A percentile compares a stretch with the other conserved stretches of the same genome.
These are phyloP conservation scores for Pisolithus microcarpus DNA, from an alignment of 768 basidiomycete species.

Conservation along the genomic window DNA sequence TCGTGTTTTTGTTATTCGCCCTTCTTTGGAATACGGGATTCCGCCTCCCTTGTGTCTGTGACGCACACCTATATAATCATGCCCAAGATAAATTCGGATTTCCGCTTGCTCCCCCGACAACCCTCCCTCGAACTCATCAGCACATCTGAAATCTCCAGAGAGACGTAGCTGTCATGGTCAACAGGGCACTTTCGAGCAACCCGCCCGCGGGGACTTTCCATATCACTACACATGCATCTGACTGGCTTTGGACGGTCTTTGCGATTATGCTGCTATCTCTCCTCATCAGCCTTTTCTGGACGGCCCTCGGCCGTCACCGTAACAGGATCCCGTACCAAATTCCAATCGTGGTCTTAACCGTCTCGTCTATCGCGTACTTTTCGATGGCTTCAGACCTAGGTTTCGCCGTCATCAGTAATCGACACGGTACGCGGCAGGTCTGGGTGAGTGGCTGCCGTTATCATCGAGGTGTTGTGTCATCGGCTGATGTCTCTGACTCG, in stretches of 20 bases:
- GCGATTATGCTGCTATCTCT: conserved; percentile 41
- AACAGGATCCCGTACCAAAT: conserved; percentile 46
- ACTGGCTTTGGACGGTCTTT: conserved; percentile 53
- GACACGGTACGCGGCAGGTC: conserved; percentile 30
- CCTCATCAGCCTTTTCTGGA: conserved; percentile 31
- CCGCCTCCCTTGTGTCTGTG: too few species aligned
- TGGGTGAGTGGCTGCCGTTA: conserved; percentile 30
- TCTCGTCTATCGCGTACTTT: conserved; percentile 42
- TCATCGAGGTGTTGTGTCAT: background rate
- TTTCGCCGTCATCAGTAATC: conserved; percentile 33
- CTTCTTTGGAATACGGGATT: too few species aligned
- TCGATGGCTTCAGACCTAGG: conserved; percentile 53
- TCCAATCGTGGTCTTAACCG: conserved; percentile 40
- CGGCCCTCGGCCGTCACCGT: conserved; percentile 31
- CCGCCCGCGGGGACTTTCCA: conserved; percentile 31
- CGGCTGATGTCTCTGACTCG: background rate
- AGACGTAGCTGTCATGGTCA: conserved; percentile 17
- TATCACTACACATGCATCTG: conserved; percentile 39
- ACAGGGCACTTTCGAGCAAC: conserved; percentile 29
- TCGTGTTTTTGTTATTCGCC: too few species aligned
- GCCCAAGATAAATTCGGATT: too few species aligned
- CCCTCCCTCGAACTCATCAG: background rate
- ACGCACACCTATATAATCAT: too few species aligned
- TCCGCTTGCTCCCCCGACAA: too few species aligned
- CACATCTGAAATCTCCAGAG: background rate